Conservation (phyloP, 306 rosid genomes). For the Crotalaria pallida region DNA sequence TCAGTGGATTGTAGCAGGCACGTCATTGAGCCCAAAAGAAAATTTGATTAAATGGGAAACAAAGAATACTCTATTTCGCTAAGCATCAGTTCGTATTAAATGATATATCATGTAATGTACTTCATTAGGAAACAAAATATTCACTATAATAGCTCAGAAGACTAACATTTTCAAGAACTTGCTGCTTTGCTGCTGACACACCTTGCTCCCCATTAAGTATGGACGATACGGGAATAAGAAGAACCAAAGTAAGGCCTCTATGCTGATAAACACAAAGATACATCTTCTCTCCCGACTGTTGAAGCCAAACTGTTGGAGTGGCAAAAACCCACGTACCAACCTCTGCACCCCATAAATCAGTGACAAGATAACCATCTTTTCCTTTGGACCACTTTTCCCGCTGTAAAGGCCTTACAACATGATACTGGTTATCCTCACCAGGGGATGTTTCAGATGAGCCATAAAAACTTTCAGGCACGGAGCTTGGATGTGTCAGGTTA, state of each 20-base stretch:
- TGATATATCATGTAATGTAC: too few relatives aligned
- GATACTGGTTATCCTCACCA: constrained; percentile 39
- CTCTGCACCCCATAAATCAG: constrained; percentile 94
- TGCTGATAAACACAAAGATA: constrained; percentile 83
- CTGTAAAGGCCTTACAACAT: constrained; percentile 69
- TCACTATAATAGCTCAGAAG: constrained; percentile 14
- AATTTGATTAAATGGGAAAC: too few relatives aligned
- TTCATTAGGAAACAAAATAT: constrained; percentile 7
- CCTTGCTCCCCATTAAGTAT: constrained; percentile 79
- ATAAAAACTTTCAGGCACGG: constrained; percentile 50
- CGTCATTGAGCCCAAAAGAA: too few relatives aligned
- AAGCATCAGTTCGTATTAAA: too few relatives aligned
- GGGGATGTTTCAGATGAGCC: constrained; percentile 39
- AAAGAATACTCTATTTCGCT: too few relatives aligned
- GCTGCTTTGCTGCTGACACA: constrained; percentile 63
- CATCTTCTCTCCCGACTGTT: constrained; percentile 75
- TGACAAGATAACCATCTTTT: constrained; percentile 83
- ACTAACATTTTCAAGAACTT: constrained; percentile 81
- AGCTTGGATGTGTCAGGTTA: constrained; percentile 38
- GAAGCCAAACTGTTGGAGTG: constrained; percentile 75
- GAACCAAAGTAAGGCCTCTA: constrained; percentile 71
- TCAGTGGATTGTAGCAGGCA: too few relatives aligned
- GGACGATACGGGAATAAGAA: constrained; percentile 74
- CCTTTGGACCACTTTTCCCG: constrained; percentile 88
- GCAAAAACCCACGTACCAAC: constrained; percentile 47